phyloP scores from a whole-genome alignment of 2,329 filamentous ascomycete genomes.

The Cordyceps javanica region DNA sequence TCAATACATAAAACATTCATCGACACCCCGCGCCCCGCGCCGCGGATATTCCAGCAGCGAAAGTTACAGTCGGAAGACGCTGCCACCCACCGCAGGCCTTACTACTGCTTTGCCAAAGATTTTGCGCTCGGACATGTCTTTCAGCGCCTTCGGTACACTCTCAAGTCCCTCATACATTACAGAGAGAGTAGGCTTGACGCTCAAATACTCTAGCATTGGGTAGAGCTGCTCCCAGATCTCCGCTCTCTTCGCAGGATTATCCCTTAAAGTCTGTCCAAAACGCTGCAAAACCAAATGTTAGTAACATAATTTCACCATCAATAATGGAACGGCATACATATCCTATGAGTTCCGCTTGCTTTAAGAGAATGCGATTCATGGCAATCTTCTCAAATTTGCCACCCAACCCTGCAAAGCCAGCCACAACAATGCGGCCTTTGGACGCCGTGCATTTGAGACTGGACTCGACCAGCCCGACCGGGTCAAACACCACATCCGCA shows the following conservation, averaged over 20 bases:
- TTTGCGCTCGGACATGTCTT: constrained; percentile 42
- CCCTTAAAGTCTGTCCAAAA: constrained; percentile 50
- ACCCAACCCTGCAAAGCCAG: constrained; percentile 51
- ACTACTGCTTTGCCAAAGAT: constrained; percentile 53
- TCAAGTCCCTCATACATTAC: constrained; percentile 44
- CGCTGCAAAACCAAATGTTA: constrained; percentile 27
- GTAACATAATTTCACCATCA: background rate
- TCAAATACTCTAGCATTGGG: constrained; percentile 38
- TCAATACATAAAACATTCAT: constrained; percentile 1
- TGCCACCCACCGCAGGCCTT: constrained; percentile 24
- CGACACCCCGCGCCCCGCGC: background rate
- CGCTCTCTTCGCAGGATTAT: constrained; percentile 39
- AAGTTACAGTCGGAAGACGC: background rate
- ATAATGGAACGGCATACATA: constrained; percentile 33
- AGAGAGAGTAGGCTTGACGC: constrained; percentile 46
- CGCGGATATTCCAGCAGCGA: background rate
- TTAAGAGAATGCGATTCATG: constrained; percentile 49
- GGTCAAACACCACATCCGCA: constrained; percentile 53
- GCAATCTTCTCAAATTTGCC: constrained; percentile 48
- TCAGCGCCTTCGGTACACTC: constrained; percentile 42
- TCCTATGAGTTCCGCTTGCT: constrained; percentile 45
- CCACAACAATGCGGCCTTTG: constrained; percentile 46
- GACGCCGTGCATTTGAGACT: constrained; percentile 49
- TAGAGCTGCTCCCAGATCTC: constrained; percentile 46
- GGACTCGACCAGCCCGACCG: constrained; percentile 49